A percentile compares a stretch with the other conserved stretches of the same genome.
These are phyloP conservation scores for Neurospora sp. DNA, from an alignment of 2,329 filamentous ascomycete genomes.

Conservation along the genomic window DNA sequence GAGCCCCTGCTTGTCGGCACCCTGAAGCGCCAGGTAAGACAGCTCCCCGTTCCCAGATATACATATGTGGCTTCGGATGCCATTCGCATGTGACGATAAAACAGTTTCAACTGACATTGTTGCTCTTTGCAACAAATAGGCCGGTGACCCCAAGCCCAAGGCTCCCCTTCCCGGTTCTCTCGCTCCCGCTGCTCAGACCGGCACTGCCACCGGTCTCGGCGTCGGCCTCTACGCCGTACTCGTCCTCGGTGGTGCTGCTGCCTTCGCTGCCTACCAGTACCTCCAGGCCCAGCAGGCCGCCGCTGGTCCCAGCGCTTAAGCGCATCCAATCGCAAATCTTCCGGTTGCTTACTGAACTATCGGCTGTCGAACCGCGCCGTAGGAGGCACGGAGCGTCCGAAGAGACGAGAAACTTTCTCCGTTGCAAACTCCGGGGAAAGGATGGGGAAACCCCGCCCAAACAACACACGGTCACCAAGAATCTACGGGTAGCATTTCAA, in stretches of 20 bases:
- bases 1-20: constrained; percentile 63
- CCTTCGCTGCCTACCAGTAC: constrained; percentile 81
- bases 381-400: background rate
- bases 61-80: background rate
- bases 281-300: constrained; percentile 45
- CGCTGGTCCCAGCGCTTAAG: constrained; percentile 13
- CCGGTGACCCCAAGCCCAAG: constrained; percentile 71
- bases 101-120: constrained; percentile 5
- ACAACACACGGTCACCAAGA: background rate
- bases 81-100: background rate
- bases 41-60: background rate
- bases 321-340: background rate
- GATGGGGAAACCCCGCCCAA: background rate
- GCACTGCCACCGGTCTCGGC: constrained; percentile 51
- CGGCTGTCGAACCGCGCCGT: background rate
- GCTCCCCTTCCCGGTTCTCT: constrained; percentile 39
- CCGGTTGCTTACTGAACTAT: background rate
- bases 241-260: constrained; percentile 64
- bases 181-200: constrained; percentile 37
- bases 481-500: background rate
- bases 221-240: constrained; percentile 75
- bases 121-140: constrained; percentile 32
- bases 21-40: constrained; percentile 70
- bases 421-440: background rate
- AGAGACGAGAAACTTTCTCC: background rate